Evolutionary conservation across 805 yeast genomes (phyloP), one percentile per base, ranked within the genome.

Genomic region (Candida sithepensis): DNA sequence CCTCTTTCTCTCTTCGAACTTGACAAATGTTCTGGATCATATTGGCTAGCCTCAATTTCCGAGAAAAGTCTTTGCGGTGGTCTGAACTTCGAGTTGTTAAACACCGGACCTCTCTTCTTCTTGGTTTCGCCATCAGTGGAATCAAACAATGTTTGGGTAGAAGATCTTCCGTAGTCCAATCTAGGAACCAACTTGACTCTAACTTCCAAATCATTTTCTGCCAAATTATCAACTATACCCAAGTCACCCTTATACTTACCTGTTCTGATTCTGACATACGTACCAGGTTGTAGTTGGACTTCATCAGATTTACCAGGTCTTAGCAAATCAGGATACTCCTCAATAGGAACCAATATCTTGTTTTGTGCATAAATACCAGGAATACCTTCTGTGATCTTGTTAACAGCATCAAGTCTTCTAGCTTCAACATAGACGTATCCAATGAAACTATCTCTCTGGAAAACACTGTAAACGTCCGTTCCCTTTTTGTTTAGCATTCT

Each of bases 371-470:
- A 94, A 32, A 92, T 84, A 66, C 90, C 91, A 30, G 94, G 92
- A 64, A 94, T 78, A 68, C 98, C 98, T 41, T 82, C 81, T 50
- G 92, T 77, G 16, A 96, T 96, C 49, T 80, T 83, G 61, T 85
- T 88, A 38, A 92, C 96, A 20, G 96, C 97, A 50, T 94, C 89
- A 53, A 91, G 85, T 64, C 87, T 86, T 51, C 92, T 85, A 16
- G 99, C 98, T 70, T 94, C 99, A 52, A 94, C 79, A 67, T 94
- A 94, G 44, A 94, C 80, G 64, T 95, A 89, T 22, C 98, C 98
- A 32, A 83, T 77, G 67, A 91, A 92, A 39, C 88, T 83, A 60
- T 94, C 97, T 69, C 99, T 80, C 70, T 94, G 97, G 73, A 94
- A 94, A 30, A 86, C 95, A 18, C 96, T 85, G 64, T 78, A 78